Base-by-base conservation (phyloP, 2,329 filamentous ascomycete species). In the Drechslera avenae region DNA sequence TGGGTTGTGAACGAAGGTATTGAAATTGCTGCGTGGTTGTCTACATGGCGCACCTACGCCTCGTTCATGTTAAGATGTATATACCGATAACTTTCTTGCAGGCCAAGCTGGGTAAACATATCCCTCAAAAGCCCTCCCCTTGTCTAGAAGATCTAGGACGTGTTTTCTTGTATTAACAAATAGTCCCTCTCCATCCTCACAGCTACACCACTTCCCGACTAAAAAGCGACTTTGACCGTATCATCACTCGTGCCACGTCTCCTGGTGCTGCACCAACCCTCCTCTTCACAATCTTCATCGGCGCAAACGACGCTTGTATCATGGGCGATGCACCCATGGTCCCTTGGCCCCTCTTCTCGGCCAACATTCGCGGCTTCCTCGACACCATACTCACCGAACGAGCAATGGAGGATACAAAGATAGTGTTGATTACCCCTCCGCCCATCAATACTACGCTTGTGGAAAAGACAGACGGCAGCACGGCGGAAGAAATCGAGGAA, bases 211-310 rank as follows among this genome's bases (percentile, higher is more conserved):
- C 69, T 13, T 54, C 57, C 4, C 18, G 39, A 32, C 50, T 73
- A 14, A 52, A 63, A 30, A 37, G 14, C 2, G 50, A 66, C 30
- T 73, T 73, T 49, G 36, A 50, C 23, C 52, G 56, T 8, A 62
- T 73, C 16, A 63, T 70, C 13, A 10, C 35, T 8, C 52, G 47
- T 18, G 52, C 62, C 8, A 68, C 62, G 14, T 18, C 49, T 1
- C 57, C 60, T 1, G n/a, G 9, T 14, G 58, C 63, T 1, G 39
- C 63, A 3, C 55, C 52, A n/a, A 73, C 69, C 5, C 63, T 75
- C 18, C 64, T 76, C 46, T 62, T 76, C 54, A 75, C 72, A 14
- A 75, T 76, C 49, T 73, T 74, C 47, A 47, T 76, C 7, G 73
- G 74, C 31, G 73, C 71, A 19, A 75, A 76, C 41, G 73, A 76